These are phyloP conservation scores for Graphilbum ipis-grandicollis DNA, from an alignment of 2,329 filamentous ascomycete genomes.

Conservation along the genomic window DNA sequence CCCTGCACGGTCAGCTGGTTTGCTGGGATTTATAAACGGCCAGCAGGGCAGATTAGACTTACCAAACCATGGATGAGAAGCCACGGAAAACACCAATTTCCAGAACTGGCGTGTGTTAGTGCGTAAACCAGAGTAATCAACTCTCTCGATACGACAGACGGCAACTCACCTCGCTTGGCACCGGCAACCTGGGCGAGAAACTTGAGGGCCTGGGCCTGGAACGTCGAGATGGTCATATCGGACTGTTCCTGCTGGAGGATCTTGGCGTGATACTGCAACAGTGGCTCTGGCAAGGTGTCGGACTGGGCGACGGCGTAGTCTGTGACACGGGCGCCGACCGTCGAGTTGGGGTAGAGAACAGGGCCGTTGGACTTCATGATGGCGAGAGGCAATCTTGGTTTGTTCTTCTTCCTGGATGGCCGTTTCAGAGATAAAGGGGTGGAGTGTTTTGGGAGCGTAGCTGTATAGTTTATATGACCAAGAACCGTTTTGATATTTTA, in stretches of 20 bases:
- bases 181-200: constrained; percentile 23
- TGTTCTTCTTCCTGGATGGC: too few species aligned
- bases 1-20: constrained; percentile 2
- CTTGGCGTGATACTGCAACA: constrained; percentile 23
- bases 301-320: constrained; percentile 26
- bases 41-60: neutral
- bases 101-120: constrained; percentile 18
- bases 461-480: too few species aligned
- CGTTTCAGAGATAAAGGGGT: too few species aligned
- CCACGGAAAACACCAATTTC: constrained; percentile 31
- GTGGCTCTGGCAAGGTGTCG: constrained; percentile 21
- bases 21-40: neutral
- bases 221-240: constrained; percentile 12
- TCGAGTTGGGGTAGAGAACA: constrained; percentile 23
- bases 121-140: neutral
- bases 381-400: too few species aligned
- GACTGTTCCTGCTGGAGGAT: constrained; percentile 9
- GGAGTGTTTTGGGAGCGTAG: neutral
- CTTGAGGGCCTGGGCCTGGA: constrained; percentile 12
- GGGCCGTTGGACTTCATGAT: constrained; percentile 22
- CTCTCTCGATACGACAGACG: neutral
- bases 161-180: constrained; percentile 15
- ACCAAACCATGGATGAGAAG: constrained; percentile 30
- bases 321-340: constrained; percentile 22
- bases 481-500: too few species aligned